Evolutionary conservation across 345 rosid genomes (phyloP).

Genomic region (Salix suchowensis): DNA sequence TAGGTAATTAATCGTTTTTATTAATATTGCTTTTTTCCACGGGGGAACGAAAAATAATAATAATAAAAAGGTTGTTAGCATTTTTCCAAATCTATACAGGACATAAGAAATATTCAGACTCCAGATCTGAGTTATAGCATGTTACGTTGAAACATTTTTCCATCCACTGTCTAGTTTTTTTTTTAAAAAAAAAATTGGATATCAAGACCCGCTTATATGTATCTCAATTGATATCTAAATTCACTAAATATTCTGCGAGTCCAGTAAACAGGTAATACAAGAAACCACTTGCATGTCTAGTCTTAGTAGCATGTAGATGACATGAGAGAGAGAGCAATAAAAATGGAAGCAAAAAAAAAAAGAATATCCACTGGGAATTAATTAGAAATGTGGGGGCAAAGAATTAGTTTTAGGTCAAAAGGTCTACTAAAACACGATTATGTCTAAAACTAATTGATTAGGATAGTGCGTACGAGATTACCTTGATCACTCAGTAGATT

Average conservation of each 20-base stretch:
- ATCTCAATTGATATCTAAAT: too few relatives aligned
- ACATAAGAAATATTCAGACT: neutral
- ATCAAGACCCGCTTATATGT: fast-evolving
- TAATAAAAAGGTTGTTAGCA: neutral
- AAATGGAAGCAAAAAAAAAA: neutral
- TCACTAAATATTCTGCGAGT: too few relatives aligned
- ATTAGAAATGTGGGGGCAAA: neutral
- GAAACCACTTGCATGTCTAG: too few relatives aligned
- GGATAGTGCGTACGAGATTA: neutral
- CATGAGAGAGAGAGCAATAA: neutral
- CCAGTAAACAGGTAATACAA: too few relatives aligned
- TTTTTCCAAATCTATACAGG: too few relatives aligned
- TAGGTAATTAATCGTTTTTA: neutral
- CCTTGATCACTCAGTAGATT: neutral
- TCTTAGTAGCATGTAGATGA: neutral
- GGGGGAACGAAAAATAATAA: neutral
- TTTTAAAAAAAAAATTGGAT: too few relatives aligned
- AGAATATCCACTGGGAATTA: neutral
- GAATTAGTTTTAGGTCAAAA: neutral
- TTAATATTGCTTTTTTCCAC: neutral
- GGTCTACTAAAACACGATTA: neutral
- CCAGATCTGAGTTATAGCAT: too few relatives aligned
- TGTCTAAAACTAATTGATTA: neutral
- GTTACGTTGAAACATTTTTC: too few relatives aligned
- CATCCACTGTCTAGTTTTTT: too few relatives aligned